A percentile compares a stretch with the other conserved stretches of the same genome.
Evolutionary conservation across 1,284 basidiomycete species (phyloP).

Genomic region (Sanghuangporus sanghuang): DNA sequence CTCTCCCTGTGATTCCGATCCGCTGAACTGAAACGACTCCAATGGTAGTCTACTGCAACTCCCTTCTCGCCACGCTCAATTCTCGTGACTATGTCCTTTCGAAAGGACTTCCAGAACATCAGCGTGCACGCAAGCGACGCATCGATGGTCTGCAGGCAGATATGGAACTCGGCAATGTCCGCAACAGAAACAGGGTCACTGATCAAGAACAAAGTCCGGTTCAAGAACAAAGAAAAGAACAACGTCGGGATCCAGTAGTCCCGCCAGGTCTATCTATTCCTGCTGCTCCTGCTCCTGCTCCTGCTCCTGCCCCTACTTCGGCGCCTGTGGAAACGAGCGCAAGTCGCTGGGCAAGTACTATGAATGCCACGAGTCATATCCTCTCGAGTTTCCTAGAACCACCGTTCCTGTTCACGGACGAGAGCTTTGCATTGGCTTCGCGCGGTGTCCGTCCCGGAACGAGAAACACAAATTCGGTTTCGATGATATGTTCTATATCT

Average conservation of each 20-base stretch:
- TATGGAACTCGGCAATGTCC: not conserved
- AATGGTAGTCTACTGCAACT: constrained; percentile 11
- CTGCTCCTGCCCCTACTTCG: no score
- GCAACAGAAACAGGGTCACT: not conserved
- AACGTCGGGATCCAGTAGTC: no score
- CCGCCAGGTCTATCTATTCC: not conserved
- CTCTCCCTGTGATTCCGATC: not conserved
- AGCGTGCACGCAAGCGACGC: not conserved
- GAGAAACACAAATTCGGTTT: not conserved
- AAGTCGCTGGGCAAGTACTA: not conserved
- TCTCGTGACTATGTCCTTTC: constrained; percentile 11
- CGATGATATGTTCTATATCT: not conserved
- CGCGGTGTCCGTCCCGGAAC: not conserved
- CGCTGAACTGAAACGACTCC: not conserved
- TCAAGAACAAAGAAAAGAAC: not conserved
- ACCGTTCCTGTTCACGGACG: constrained; percentile 6
- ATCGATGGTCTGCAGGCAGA: not conserved
- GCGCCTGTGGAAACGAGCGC: not conserved
- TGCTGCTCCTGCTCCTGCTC: not conserved
- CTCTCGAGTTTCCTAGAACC: constrained; percentile 13
- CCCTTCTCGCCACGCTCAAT: constrained; percentile 14
- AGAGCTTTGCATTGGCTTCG: not conserved
- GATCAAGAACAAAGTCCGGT: not conserved
- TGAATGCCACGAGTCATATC: constrained; percentile 1
- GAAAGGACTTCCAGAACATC: not conserved